These are phyloP conservation scores for Blepharisma japonicum DNA, from an alignment of 73 alveolate species.

Conservation along the genomic window DNA sequence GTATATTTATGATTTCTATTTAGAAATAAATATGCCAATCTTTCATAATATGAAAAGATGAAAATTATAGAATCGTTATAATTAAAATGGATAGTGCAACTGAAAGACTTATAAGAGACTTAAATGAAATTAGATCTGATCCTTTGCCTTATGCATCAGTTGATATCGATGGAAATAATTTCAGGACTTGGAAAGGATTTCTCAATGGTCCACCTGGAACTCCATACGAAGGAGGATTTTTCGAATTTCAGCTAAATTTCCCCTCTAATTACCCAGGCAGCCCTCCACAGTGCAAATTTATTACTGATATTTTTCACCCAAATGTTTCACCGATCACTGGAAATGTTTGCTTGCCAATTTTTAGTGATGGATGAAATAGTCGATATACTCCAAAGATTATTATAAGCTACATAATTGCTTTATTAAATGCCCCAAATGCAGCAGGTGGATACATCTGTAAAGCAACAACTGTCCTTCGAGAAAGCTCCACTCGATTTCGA, in stretches of 20 bases:
- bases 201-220: conserved; percentile 86
- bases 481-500: no score
- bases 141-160: conserved; percentile 30
- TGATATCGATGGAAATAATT: conserved; percentile 73
- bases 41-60: no score
- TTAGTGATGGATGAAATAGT: conserved; percentile 78
- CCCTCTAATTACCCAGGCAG: conserved; percentile 79
- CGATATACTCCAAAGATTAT: no score
- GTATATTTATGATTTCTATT: no score
- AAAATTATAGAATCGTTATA: no score
- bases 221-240: conserved; percentile 86
- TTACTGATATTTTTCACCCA: conserved; percentile 59
- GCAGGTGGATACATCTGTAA: no score
- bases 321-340: conserved; percentile 63
- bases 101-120: no score
- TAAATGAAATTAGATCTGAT: not conserved
- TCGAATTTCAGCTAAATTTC: conserved; percentile 71
- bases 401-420: no score
- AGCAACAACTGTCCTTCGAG: no score
- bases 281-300: conserved; percentile 71
- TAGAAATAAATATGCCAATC: no score
- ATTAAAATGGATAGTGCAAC: no score
- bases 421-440: no score
- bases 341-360: conserved; percentile 62
- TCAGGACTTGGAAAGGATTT: conserved; percentile 82